Conservation (phyloP, 768 basidiomycete species). For the Podaxis mareebaensis region DNA sequence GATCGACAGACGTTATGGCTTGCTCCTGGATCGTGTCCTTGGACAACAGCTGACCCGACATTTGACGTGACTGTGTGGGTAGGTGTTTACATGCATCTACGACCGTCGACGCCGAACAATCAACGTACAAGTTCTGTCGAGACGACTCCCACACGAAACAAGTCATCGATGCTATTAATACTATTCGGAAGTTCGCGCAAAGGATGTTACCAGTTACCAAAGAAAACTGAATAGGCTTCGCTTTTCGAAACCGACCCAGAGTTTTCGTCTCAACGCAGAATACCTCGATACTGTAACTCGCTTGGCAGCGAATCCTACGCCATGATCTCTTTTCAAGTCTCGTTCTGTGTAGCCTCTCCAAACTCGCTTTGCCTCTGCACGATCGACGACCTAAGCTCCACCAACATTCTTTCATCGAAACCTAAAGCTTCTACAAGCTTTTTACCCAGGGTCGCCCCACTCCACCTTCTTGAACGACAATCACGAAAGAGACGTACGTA, state of each 20-base stretch:
- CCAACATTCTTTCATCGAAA: background rate
- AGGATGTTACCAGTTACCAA: too few relatives aligned
- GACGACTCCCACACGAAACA: too few relatives aligned
- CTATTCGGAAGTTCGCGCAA: too few relatives aligned
- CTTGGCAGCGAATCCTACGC: background rate
- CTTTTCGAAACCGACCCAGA: too few relatives aligned
- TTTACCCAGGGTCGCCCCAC: background rate
- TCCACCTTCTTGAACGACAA: background rate
- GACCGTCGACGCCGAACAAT: too few relatives aligned
- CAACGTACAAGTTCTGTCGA: too few relatives aligned
- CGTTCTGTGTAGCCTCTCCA: background rate
- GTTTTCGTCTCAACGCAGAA: too few relatives aligned
- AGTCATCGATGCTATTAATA: too few relatives aligned
- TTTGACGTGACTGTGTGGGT: background rate
- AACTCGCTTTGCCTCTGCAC: background rate
- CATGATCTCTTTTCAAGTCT: background rate
- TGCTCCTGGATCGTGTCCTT: background rate
- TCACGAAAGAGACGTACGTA: background rate
- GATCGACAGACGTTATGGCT: too few relatives aligned
- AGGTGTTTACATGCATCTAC: too few relatives aligned
- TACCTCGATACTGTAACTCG: too few relatives aligned
- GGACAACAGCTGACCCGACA: background rate
- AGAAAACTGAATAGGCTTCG: too few relatives aligned
- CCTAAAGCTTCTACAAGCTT: background rate
- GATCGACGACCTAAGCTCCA: background rate